phyloP scores from a whole-genome alignment of 2,329 filamentous ascomycete species.

The Aspergillus tanneri region DNA sequence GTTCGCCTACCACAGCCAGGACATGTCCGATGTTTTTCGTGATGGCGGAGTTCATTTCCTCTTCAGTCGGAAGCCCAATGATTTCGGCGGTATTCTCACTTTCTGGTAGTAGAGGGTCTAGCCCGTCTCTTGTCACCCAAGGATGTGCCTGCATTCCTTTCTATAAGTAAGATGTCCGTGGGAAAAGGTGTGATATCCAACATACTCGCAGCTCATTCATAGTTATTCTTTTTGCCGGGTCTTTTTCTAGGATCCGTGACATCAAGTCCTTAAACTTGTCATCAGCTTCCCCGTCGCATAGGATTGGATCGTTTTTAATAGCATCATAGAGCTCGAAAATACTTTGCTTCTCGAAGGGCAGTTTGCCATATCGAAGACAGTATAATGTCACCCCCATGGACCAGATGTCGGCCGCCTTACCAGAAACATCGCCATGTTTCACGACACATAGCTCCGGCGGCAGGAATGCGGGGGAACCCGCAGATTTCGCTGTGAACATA shows the following conservation, averaged over 20 bases:
- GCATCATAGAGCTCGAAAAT: slow-evolving; percentile 87
- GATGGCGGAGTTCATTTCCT: slow-evolving; percentile 87
- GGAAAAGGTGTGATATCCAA: slow-evolving; percentile 10
- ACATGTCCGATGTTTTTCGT: slow-evolving; percentile 86
- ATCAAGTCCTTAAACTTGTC: slow-evolving; percentile 74
- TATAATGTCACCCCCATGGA: slow-evolving; percentile 96
- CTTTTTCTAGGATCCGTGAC: slow-evolving; percentile 72
- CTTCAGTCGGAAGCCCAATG: slow-evolving; percentile 80
- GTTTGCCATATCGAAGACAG: slow-evolving; percentile 81
- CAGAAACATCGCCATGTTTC: slow-evolving; percentile 82
- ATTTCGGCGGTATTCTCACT: slow-evolving; percentile 84
- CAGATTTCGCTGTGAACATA: slow-evolving; percentile 91
- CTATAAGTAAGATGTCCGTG: slow-evolving; percentile 3
- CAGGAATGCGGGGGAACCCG: slow-evolving; percentile 90
- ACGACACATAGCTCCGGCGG: slow-evolving; percentile 88
- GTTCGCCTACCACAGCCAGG: slow-evolving; percentile 67
- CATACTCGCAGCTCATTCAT: slow-evolving; percentile 80
- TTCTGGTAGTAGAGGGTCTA: slow-evolving; percentile 72
- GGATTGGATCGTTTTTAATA: slow-evolving; percentile 69
- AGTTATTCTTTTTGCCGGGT: slow-evolving; percentile 76
- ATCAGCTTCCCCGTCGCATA: slow-evolving; percentile 63
- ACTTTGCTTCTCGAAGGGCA: slow-evolving; percentile 78
- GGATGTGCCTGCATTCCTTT: slow-evolving; percentile 67
- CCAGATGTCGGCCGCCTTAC: slow-evolving; percentile 92
- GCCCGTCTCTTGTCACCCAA: slow-evolving; percentile 83